phyloP scores from a whole-genome alignment of 164 flowering plant species.

The Buxus sempervirens region DNA sequence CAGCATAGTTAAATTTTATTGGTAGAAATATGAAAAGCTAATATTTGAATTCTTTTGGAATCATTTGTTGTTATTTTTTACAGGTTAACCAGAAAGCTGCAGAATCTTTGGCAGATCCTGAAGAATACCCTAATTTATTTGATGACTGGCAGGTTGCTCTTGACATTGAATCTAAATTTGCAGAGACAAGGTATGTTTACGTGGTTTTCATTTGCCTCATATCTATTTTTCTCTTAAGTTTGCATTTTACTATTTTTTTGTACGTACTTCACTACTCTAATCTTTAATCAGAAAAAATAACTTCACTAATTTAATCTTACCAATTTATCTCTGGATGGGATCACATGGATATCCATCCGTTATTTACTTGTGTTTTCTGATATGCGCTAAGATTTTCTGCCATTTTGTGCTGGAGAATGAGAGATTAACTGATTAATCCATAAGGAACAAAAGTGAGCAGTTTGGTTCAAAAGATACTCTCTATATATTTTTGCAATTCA shows the following conservation, averaged over 20 bases:
- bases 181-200: slow-evolving; percentile 62
- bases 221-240: background rate
- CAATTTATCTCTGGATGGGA: too few species aligned
- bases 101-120: slow-evolving; percentile 98
- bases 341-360: background rate
- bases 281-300: too few species aligned
- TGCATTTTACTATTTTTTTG: background rate
- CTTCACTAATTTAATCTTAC: background rate
- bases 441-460: background rate
- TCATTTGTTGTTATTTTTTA: slow-evolving; percentile 8
- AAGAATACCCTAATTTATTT: slow-evolving; percentile 91
- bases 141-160: slow-evolving; percentile 97
- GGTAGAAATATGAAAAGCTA: too few species aligned
- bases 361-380: background rate
- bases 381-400: background rate
- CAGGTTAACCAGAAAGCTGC: slow-evolving; percentile 97
- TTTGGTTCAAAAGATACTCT: background rate
- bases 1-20: background rate
- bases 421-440: background rate
- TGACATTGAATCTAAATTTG: slow-evolving; percentile 70
- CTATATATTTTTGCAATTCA: background rate
- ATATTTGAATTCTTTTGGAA: background rate
- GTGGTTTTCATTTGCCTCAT: background rate
- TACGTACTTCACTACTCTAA: background rate
- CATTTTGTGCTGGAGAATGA: background rate